Conservation (phyloP, 345 rosid species). For the Bruguiera parviflora region DNA sequence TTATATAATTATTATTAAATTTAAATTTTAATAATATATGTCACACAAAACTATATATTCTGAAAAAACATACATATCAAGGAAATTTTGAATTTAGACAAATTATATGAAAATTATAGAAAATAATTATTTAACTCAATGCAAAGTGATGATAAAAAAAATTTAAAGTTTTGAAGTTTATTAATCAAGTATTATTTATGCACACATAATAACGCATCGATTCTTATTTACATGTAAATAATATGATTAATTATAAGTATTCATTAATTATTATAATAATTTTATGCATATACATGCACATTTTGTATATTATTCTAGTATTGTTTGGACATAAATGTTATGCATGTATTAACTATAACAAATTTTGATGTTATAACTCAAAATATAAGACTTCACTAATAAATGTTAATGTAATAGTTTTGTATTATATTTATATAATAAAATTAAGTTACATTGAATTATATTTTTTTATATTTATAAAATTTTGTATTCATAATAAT, state of each 20-base stretch:
- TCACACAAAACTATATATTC: background rate
- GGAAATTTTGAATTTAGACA: background rate
- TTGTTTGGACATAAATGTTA: no score
- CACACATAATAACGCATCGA: background rate
- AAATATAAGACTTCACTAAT: no score
- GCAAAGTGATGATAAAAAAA: background rate
- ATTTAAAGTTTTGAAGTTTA: background rate
- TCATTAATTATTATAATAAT: background rate
- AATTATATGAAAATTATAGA: background rate
- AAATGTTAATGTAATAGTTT: no score
- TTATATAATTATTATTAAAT: background rate
- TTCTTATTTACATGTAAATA: background rate
- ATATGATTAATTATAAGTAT: background rate
- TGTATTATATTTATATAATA: no score
- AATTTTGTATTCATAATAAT: no score
- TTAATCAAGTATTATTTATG: background rate
- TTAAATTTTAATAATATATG: background rate
- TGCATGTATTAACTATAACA: no score
- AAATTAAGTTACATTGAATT: no score
- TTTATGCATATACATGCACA: no score
- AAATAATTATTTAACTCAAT: background rate
- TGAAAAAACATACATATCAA: background rate
- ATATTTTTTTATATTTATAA: no score
- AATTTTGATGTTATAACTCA: no score
- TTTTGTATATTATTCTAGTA: no score